A percentile compares a stretch with the other conserved stretches of the same genome.
These are phyloP conservation scores for Phaeosphaeria sp. DNA, from an alignment of 2,329 filamentous ascomycete species.

Conservation along the genomic window DNA sequence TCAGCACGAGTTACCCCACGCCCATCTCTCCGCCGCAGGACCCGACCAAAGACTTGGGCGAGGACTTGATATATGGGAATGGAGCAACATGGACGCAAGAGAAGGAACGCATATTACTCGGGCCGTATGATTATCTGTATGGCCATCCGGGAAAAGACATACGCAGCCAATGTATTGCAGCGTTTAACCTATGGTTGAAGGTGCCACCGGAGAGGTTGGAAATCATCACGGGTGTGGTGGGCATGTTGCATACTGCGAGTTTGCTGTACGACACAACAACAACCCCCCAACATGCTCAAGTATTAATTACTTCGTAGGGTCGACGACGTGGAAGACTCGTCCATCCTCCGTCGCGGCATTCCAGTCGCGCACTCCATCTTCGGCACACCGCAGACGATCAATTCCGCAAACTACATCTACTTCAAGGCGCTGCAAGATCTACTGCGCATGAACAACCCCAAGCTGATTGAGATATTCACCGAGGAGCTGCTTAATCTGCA, in stretches of 20 bases:
- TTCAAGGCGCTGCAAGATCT: slow-evolving; percentile 80
- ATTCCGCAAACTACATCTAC: slow-evolving; percentile 89
- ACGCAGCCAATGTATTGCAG: slow-evolving; percentile 76
- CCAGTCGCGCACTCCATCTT: slow-evolving; percentile 87
- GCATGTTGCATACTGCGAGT: slow-evolving; percentile 85
- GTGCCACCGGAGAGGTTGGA: slow-evolving; percentile 73
- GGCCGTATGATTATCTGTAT: slow-evolving; percentile 81
- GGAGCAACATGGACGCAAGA: slow-evolving; percentile 68
- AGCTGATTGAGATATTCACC: slow-evolving; percentile 73
- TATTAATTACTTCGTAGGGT: slow-evolving; percentile 51
- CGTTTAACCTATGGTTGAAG: slow-evolving; percentile 81
- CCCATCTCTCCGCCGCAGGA: slow-evolving; percentile 37
- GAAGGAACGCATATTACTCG: slow-evolving; percentile 79
- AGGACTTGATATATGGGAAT: slow-evolving; percentile 52
- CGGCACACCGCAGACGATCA: slow-evolving; percentile 86
- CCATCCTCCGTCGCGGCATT: slow-evolving; percentile 75
- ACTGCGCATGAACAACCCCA: slow-evolving; percentile 71
- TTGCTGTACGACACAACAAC: slow-evolving; percentile 59
- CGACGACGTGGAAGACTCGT: slow-evolving; percentile 87
- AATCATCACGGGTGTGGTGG: slow-evolving; percentile 79
- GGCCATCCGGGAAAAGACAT: slow-evolving; percentile 85
- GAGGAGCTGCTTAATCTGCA: slow-evolving; percentile 87
- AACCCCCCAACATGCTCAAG: background rate
- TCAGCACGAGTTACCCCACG: slow-evolving; percentile 35
- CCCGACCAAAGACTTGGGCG: slow-evolving; percentile 35